phyloP scores from a whole-genome alignment of 495 filamentous ascomycete species.

The Tuber aestivum region DNA sequence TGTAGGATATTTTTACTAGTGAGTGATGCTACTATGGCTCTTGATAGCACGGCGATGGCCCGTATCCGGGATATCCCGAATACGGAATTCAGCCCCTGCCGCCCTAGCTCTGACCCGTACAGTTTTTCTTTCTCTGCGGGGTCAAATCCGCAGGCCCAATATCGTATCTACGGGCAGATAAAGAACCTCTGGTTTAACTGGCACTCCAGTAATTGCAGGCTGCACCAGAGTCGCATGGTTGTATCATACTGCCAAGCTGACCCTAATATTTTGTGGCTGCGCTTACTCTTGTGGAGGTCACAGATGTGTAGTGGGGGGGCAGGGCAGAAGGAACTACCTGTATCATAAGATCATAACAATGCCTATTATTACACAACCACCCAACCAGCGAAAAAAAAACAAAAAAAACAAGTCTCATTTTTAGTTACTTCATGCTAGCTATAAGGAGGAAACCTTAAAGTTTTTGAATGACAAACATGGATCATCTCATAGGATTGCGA shows the following conservation, averaged over 20 bases:
- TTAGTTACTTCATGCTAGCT: too few species aligned
- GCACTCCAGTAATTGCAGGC: background rate
- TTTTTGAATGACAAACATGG: background rate
- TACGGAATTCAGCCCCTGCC: background rate
- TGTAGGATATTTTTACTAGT: background rate
- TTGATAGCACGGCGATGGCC: background rate
- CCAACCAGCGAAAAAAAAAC: too few species aligned
- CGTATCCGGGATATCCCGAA: background rate
- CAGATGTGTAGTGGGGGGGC: background rate
- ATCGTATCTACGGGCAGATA: background rate
- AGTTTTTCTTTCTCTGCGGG: background rate
- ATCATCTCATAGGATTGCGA: background rate
- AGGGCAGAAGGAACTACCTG: background rate
- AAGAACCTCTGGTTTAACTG: background rate
- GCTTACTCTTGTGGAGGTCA: background rate
- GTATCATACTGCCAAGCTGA: background rate
- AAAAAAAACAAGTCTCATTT: too few species aligned
- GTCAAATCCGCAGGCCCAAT: background rate
- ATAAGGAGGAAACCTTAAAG: background rate
- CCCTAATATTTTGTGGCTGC: background rate
- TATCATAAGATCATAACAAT: too few species aligned
- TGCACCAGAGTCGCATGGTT: background rate
- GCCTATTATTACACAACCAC: too few species aligned
- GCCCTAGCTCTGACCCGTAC: background rate
- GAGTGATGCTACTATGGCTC: background rate